Evolutionary conservation across 768 basidiomycete species (phyloP).

Genomic region (Agaricus subrufescens): DNA sequence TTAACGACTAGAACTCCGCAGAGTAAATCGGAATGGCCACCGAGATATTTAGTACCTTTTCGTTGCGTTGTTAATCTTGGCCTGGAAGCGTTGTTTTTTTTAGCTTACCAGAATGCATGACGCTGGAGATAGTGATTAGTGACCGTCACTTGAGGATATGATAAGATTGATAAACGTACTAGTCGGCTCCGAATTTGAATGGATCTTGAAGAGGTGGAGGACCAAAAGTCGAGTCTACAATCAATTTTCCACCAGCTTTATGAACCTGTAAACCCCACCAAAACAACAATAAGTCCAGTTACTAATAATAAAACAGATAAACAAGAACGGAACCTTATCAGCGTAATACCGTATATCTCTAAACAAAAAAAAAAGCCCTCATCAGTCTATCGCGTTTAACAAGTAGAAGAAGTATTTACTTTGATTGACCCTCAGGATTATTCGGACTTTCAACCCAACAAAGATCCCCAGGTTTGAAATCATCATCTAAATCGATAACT

Average conservation of each 20-base stretch:
- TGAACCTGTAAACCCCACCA: slow-evolving; percentile 44
- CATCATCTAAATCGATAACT: slow-evolving; percentile 70
- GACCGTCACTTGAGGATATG: not conserved
- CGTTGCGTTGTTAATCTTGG: no score
- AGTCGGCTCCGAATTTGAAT: slow-evolving; percentile 81
- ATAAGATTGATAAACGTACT: slow-evolving; percentile 23
- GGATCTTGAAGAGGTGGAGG: slow-evolving; percentile 89
- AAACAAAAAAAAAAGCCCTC: not conserved
- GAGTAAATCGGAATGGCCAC: slow-evolving; percentile 83
- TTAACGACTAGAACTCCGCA: slow-evolving; percentile 73
- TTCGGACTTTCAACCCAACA: slow-evolving; percentile 88
- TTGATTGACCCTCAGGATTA: slow-evolving; percentile 81
- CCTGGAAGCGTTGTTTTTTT: not conserved
- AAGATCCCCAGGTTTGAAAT: slow-evolving; percentile 66
- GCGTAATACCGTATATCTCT: slow-evolving; percentile 81
- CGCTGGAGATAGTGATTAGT: slow-evolving; percentile 20
- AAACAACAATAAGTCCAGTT: not conserved
- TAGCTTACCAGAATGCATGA: slow-evolving; percentile 55
- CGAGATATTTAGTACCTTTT: slow-evolving; percentile 79
- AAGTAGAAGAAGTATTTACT: slow-evolving; percentile 30
- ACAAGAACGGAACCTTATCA: slow-evolving; percentile 47
- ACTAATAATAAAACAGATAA: not conserved
- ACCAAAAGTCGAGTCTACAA: slow-evolving; percentile 84
- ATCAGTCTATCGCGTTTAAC: not conserved
- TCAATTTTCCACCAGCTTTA: slow-evolving; percentile 64